phyloP scores from a whole-genome alignment of 1,139 yeast genomes.

The Eremothecium cymbalariae region DNA sequence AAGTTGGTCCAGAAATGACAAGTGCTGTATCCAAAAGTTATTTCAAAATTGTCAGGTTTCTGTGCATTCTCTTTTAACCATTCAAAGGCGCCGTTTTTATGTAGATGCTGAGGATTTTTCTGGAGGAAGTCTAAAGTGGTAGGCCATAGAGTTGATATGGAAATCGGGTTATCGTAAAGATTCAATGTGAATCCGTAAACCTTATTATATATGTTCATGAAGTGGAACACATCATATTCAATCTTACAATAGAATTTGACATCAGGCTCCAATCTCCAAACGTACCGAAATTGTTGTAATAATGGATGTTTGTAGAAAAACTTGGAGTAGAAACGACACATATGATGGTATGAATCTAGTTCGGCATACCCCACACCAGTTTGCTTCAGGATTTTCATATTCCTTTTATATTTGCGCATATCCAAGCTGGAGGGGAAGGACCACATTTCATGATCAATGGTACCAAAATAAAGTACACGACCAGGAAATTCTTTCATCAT shows the following conservation, averaged over 20 bases:
- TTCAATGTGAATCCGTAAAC: conserved; percentile 78
- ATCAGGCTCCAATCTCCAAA: conserved; percentile 92
- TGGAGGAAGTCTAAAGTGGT: conserved; percentile 58
- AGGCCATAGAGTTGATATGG: conserved; percentile 73
- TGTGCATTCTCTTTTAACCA: conserved; percentile 30
- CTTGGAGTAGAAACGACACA: conserved; percentile 73
- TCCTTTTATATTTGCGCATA: conserved; percentile 59
- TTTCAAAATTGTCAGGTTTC: conserved; percentile 51
- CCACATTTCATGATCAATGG: conserved; percentile 28
- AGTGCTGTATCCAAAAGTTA: conserved; percentile 41
- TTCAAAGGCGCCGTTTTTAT: conserved; percentile 40
- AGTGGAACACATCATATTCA: conserved; percentile 81
- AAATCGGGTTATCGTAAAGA: conserved; percentile 64
- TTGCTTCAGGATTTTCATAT: conserved; percentile 62
- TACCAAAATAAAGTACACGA: conserved; percentile 44
- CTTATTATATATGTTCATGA: conserved; percentile 63
- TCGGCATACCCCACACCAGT: conserved; percentile 74
- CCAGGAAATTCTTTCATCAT: conserved; percentile 47
- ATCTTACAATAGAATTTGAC: conserved; percentile 84
- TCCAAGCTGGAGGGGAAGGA: conserved; percentile 29
- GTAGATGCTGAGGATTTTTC: conserved; percentile 32
- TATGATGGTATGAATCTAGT: conserved; percentile 59
- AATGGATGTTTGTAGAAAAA: conserved; percentile 66
- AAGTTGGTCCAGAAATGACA: conserved; percentile 95
- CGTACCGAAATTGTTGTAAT: conserved; percentile 67